Evolutionary conservation across 208 protist species (phyloP).

Genomic region (Borovskyia barvae): DNA sequence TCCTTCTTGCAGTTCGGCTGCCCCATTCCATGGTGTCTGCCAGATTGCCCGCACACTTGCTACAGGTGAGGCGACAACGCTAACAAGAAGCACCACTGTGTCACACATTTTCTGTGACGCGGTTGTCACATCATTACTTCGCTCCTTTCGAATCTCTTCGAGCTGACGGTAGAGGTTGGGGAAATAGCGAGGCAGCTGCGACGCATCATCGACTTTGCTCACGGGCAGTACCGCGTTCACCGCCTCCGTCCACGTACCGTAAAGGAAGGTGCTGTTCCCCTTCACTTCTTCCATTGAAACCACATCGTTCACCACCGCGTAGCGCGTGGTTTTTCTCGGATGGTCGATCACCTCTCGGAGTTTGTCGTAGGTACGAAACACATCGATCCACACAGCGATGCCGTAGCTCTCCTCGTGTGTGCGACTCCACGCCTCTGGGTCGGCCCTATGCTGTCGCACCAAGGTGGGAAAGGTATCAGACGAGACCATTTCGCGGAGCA

Average conservation of each 20-base stretch:
- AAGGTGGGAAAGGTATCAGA: background rate
- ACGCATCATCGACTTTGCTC: slow-evolving; percentile 2
- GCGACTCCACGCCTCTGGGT: no score
- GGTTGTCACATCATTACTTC: background rate
- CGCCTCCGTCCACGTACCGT: slow-evolving; percentile 3
- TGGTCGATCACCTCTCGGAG: background rate
- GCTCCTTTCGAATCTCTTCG: background rate
- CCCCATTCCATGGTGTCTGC: background rate
- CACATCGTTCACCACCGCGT: slow-evolving; percentile 7
- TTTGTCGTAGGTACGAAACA: background rate
- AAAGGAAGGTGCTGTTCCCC: background rate
- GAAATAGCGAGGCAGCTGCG: slow-evolving; percentile 18
- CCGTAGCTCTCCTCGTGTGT: no score
- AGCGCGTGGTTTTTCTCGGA: background rate
- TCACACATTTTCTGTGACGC: slow-evolving; percentile 6
- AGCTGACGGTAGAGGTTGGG: slow-evolving; percentile 4
- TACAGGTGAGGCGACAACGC: slow-evolving; percentile 1
- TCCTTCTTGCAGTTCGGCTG: background rate
- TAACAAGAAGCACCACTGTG: slow-evolving; percentile 3
- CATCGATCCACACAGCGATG: background rate
- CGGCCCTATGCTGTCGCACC: background rate
- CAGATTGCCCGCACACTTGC: slow-evolving; percentile 8
- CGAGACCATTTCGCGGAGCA: background rate
- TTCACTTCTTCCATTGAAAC: background rate
- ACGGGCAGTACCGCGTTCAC: slow-evolving; percentile 10